Evolutionary conservation across 2,329 filamentous ascomycete species (phyloP), one percentile per base, ranked within the genome.

Genomic region (Trichoderma sp.): DNA sequence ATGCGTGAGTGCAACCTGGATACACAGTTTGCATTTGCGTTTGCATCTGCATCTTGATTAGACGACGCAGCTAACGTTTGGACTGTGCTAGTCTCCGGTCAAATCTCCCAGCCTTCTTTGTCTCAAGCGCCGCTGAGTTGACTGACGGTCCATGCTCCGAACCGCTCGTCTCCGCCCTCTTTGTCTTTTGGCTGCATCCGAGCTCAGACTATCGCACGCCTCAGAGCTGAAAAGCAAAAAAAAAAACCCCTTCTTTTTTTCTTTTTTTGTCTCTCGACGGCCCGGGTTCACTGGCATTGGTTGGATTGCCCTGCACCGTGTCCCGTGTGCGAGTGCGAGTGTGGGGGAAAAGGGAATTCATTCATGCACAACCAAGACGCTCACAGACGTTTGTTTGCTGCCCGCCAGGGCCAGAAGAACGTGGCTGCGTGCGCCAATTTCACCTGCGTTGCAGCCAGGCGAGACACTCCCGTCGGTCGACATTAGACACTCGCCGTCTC

Each of bases 401-500:
- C 43, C 47, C 47, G 51, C 58, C 26, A 51, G 60, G 68, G 58
- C 60, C 28, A 57, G 51, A 47, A 43, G 26, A 64, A 18, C 68
- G 58, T 64, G 60, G 58, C 60, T 70, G 68, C 60, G 58, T 64
- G 68, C 60, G 60, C 60, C 60, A 71, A 71, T 71, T 62, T 64
- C 11, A 71, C 68, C 34, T 36, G 34, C 34, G 58, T n/a, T 57
- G 67, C 67, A 63, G 34, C 56, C 53, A 36, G 63, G 70, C 62
- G 18, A 70, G 67, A 62, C 56, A 58, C 32, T 43, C 18, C 39
- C 39, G 39, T n/a, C 34, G 34, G 34, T 56, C 51, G 30, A 64
- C 18, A 58, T 71, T 71, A 64, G 58, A 70, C 68, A 56, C 63
- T 63, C 58, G 32, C 67, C 36, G 60, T 71, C 62, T 58, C 62